Conservation (phyloP, 2,329 filamentous ascomycete genomes). For the Curvularia hawaiiensis region DNA sequence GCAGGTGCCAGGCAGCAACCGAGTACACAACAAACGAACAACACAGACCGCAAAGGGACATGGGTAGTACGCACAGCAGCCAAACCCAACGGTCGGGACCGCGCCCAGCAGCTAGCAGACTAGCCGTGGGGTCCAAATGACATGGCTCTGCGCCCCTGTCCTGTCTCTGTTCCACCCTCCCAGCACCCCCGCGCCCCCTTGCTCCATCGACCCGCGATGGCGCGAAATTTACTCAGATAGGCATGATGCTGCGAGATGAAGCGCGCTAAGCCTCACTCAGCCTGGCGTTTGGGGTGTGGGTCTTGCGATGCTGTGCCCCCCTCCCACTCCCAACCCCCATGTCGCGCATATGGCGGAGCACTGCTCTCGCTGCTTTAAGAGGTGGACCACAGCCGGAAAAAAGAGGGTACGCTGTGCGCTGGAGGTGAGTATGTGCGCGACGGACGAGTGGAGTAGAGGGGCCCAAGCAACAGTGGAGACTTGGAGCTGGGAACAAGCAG, state of each 20-base stretch:
- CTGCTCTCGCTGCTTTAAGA: not conserved
- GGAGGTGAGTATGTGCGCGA: not conserved
- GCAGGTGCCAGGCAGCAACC: not conserved
- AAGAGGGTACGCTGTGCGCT: not conserved
- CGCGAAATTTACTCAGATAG: constrained; percentile 10
- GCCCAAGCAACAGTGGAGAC: not conserved
- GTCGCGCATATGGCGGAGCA: constrained; percentile 3
- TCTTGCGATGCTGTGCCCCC: too few species aligned
- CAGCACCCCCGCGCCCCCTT: constrained; percentile 2
- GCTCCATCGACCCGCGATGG: constrained; percentile 6
- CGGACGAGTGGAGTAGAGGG: too few species aligned
- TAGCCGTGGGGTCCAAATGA: constrained; percentile 10
- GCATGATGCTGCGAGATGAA: constrained; percentile 13
- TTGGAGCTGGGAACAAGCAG: too few species aligned
- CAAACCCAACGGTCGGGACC: constrained; percentile 11
- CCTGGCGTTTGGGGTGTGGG: not conserved
- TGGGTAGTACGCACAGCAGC: not conserved
- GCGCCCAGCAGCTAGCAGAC: constrained; percentile 2
- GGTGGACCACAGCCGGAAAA: not conserved
- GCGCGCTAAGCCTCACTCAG: not conserved
- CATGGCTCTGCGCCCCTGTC: not conserved
- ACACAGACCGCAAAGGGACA: not conserved
- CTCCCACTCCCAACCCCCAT: not conserved
- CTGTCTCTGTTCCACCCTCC: too few species aligned
- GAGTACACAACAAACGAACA: not conserved